Conservation (phyloP, 2,329 filamentous ascomycete species). For the Ophiocordyceps camponoti-saundersi region DNA sequence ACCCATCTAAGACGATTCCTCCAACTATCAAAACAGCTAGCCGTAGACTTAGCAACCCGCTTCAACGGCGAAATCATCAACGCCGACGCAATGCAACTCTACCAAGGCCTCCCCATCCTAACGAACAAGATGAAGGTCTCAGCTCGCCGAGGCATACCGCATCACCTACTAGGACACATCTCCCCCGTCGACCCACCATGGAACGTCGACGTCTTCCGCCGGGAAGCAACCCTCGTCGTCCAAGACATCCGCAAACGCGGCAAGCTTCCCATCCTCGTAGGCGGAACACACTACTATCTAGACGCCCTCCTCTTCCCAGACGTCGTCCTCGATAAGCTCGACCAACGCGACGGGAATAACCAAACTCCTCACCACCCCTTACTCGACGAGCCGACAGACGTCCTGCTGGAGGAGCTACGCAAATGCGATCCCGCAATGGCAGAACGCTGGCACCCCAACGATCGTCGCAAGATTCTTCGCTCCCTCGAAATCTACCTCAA, state of each 20-base stretch:
- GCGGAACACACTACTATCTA: constrained; percentile 90
- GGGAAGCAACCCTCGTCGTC: constrained; percentile 51
- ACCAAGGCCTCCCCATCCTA: constrained; percentile 77
- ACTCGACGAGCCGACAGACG: constrained; percentile 51
- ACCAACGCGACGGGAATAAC: constrained; percentile 15
- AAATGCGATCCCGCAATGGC: constrained; percentile 85
- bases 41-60: constrained; percentile 66
- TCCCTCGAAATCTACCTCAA: constrained; percentile 81
- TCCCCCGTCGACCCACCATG: constrained; percentile 62
- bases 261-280: constrained; percentile 76
- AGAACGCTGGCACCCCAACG: constrained; percentile 82
- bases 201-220: constrained; percentile 64
- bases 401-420: constrained; percentile 53
- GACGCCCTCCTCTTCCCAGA: constrained; percentile 68
- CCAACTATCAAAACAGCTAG: constrained; percentile 40
- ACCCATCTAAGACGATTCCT: not conserved
- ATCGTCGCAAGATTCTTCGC: constrained; percentile 73
- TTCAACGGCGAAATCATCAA: constrained; percentile 94
- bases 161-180: constrained; percentile 75
- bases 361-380: constrained; percentile 42
- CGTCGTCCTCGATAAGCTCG: constrained; percentile 27
- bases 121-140: constrained; percentile 75
- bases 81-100: constrained; percentile 96
- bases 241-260: constrained; percentile 62
- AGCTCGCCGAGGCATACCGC: constrained; percentile 65